Base-by-base conservation (phyloP, 768 basidiomycete genomes). In the Serendipita sp. region DNA sequence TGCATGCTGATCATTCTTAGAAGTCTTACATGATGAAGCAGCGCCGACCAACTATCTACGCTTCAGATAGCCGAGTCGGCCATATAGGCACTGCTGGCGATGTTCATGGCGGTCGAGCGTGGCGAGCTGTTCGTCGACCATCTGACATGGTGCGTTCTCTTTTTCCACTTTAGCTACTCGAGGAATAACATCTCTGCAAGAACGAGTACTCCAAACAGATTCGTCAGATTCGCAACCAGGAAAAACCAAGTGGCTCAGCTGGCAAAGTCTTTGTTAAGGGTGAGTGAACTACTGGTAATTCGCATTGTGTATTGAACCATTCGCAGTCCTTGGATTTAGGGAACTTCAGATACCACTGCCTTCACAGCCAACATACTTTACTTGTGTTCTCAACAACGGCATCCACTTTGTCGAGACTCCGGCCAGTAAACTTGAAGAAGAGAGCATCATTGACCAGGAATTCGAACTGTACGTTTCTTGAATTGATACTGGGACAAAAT, bases 261-360 rank as follows among this genome's bases (percentile, higher is more conserved):
- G 94, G 92, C 53, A 97, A 96, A 69, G 88, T 97, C 27, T 98
- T 98, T 69, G 90, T 98, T 62, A 88, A 87, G 80, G 90, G 93
- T 86, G 66, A 65, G 37, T 5, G 79, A 72, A 16, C 45, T 37
- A 11, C 36, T 64, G 34, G 53, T 43, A 0, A 13, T 27, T 16
- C 10, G 15, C 37, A 8, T 6, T 31, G n/a, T 23, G 36, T n/a
- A 10, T 63, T 55, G 64, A 55, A 63, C 72, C 29, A 70, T 52
- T 23, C 2, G 10, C 8, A 95, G 94, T 97, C 27, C 72, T 90
- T 37, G 84, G 85, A 40, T 79, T 92, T 65, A 87, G 81, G 68
- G 81, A 80, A 53, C 76, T 96, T 43, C 77, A 81, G 63, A 75
- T 96, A 36, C 93, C 94, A 0, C 68, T 97, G 34, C 94, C 93